Conservation (phyloP, 2,329 filamentous ascomycete genomes). For the Colletotrichum sp. region DNA sequence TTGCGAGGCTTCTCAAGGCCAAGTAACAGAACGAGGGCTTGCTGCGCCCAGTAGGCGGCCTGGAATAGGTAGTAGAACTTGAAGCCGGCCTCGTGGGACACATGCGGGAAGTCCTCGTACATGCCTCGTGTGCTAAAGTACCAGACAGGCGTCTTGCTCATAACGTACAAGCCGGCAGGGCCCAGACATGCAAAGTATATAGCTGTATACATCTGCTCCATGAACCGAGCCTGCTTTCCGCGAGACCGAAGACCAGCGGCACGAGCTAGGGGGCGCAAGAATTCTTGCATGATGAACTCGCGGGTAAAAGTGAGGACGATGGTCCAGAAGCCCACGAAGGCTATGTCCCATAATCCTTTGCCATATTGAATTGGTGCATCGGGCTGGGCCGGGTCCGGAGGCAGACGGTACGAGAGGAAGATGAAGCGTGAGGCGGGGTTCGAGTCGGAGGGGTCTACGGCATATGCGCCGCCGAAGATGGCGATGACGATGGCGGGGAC, state of each 20-base stretch:
- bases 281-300: slow-evolving; percentile 93
- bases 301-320: slow-evolving; percentile 90
- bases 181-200: slow-evolving; percentile 87
- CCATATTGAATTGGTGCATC: slow-evolving; percentile 72
- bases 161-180: slow-evolving; percentile 86
- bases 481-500: slow-evolving; percentile 71
- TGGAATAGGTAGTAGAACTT: slow-evolving; percentile 97
- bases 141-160: slow-evolving; percentile 91
- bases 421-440: slow-evolving; percentile 84
- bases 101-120: slow-evolving; percentile 88
- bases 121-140: slow-evolving; percentile 92
- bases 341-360: slow-evolving; percentile 86
- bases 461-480: slow-evolving; percentile 70
- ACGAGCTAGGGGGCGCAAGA: slow-evolving; percentile 78
- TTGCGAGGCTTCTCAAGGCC: slow-evolving; percentile 93
- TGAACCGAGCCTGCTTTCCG: slow-evolving; percentile 86
- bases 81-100: slow-evolving; percentile 77
- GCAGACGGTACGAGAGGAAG: slow-evolving; percentile 86
- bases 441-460: slow-evolving; percentile 73
- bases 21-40: slow-evolving; percentile 84
- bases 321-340: slow-evolving; percentile 88
- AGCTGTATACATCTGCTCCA: slow-evolving; percentile 95
- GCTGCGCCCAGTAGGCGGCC: slow-evolving; percentile 94
- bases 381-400: slow-evolving; percentile 46
- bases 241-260: slow-evolving; percentile 71